Base-by-base conservation (phyloP, 2,329 filamentous ascomycete genomes). In the Laburnicola sp. region DNA sequence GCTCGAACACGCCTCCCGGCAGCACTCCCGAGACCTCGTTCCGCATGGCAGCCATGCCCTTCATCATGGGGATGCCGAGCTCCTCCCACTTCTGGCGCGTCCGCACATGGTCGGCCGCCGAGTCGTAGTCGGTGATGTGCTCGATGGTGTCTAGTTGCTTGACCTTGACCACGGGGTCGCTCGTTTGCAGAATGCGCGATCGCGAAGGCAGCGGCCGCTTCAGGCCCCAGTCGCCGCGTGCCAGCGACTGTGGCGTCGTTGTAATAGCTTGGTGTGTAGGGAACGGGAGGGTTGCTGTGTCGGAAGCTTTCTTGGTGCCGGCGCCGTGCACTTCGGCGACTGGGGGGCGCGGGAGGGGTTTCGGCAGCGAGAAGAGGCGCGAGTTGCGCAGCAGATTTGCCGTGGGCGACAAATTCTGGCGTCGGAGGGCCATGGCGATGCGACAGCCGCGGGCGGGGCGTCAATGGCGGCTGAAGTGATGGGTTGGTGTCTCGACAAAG, bases 21-120 rank as follows among this genome's bases (percentile, higher is more conserved):
- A 50, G 31, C 27, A 9, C 26, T 38, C 2, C 59, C 54, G 22
- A 59, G 26, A 48, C 65, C 60, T 38, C 35, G 49, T 59, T 57
- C 10, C 53, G 41, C 57, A 67, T 59, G n/a, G 54, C 48, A 10
- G 54, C 32, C 57, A 60, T 51, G 42, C 64, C 59, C 58, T 61
- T 65, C 16, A 86, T 82, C 53, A 96, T 76, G 4, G 89, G 85
- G 47, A 96, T 75, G 51, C 84, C 81, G 70, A 97, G 79, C 71
- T 96, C 89, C 69, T 91, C 87, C 77, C 88, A 97, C 78, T 97
- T 97, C 68, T 85, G 80, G 49, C 95, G 78, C 6, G 90, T 91
- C 60, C 91, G 77, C 45, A 86, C 83, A 74, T 96, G 90, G 71
- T 96, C 90, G 50, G 86, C 83, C 0, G 91, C 88, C 32, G 89